phyloP scores from a whole-genome alignment of 2,329 filamentous ascomycete species.

The Aspergillus sp. region DNA sequence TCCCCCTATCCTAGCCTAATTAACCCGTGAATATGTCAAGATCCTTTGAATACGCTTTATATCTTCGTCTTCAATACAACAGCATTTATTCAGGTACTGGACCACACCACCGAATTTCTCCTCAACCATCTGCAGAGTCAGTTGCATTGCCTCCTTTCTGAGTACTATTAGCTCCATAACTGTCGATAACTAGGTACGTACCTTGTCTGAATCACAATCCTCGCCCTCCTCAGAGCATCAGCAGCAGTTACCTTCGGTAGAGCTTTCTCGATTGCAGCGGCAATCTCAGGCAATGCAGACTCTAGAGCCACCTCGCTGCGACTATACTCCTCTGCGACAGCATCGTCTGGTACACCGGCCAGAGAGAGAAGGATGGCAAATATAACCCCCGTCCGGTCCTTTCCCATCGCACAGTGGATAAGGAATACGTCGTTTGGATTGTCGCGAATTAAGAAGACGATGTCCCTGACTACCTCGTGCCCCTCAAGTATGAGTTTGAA shows the following conservation, averaged over 20 bases:
- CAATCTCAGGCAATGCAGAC: neutral
- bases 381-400: neutral
- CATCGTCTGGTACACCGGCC: neutral
- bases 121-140: neutral
- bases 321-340: constrained; percentile 2
- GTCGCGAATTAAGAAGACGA: neutral
- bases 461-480: neutral
- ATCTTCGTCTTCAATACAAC: neutral
- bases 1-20: neutral
- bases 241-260: neutral
- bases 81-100: neutral
- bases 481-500: neutral
- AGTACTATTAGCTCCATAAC: neutral
- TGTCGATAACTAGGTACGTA: neutral
- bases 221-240: neutral
- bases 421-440: neutral
- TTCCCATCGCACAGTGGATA: constrained; percentile 1
- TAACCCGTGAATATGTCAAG: neutral
- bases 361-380: neutral
- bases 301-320: neutral
- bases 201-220: neutral
- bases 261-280: neutral
- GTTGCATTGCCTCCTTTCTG: neutral
- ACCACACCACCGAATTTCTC: neutral
- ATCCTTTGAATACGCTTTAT: neutral